Conservation (phyloP, 2,329 filamentous ascomycete genomes). For the Elsinoe ampelina region DNA sequence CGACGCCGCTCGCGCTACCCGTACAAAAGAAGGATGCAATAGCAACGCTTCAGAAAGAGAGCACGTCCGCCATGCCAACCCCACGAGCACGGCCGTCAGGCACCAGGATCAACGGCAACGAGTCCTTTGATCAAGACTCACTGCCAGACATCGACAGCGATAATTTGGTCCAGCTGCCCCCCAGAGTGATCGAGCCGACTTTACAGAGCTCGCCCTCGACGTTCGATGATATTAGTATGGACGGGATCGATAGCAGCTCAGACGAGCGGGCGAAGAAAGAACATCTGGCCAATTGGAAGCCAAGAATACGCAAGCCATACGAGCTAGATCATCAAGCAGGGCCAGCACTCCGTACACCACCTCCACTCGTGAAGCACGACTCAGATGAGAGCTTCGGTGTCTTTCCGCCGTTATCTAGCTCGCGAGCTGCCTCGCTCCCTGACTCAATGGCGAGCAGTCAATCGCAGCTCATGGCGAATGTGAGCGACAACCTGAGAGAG, state of each 20-base stretch:
- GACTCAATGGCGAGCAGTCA: constrained; percentile 37
- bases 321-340: constrained; percentile 19
- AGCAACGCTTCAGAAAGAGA: constrained; percentile 27
- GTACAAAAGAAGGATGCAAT: constrained; percentile 12
- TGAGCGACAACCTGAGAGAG: constrained; percentile 14
- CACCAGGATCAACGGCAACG: background rate
- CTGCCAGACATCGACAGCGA: constrained; percentile 9
- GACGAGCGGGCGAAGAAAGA: constrained; percentile 19
- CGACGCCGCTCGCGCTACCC: constrained; percentile 15
- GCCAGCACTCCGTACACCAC: constrained; percentile 25
- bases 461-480: constrained; percentile 19
- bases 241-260: constrained; percentile 7
- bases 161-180: constrained; percentile 1
- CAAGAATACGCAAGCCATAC: constrained; percentile 21
- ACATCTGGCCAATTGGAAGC: constrained; percentile 20
- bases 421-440: constrained; percentile 44
- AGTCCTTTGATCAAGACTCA: background rate
- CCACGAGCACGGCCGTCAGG: constrained; percentile 38
- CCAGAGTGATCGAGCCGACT: background rate
- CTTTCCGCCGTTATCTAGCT: constrained; percentile 54
- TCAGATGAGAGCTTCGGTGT: constrained; percentile 55
- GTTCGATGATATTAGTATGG: background rate
- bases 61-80: constrained; percentile 45
- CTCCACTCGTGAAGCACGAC: constrained; percentile 42
- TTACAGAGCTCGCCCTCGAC: background rate